phyloP scores from a whole-genome alignment of 2,329 filamentous ascomycete species.

The Chaetomium sp. region DNA sequence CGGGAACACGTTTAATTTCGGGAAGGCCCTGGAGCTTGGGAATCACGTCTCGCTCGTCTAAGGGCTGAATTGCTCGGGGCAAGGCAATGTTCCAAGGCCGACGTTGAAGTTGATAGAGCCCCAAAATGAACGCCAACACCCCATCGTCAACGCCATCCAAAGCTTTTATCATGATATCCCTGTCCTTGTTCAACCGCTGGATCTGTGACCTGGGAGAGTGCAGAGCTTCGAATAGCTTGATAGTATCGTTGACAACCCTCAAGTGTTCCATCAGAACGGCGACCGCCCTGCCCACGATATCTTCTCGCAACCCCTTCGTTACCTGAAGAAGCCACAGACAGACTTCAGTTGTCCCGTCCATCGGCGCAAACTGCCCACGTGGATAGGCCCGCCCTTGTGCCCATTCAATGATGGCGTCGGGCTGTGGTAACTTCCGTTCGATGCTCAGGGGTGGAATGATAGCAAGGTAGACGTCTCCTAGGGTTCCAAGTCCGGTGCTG shows the following conservation, averaged over 20 bases:
- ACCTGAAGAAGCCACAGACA: neutral
- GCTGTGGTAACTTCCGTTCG: neutral
- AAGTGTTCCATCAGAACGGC: neutral
- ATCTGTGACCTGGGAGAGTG: neutral
- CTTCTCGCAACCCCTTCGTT: neutral
- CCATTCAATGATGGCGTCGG: neutral
- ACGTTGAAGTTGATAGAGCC: neutral
- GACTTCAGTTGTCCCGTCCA: neutral
- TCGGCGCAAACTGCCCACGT: neutral
- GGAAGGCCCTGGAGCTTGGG: neutral
- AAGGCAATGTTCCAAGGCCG: neutral
- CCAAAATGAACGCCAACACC: neutral
- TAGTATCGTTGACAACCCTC: neutral
- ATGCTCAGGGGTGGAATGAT: neutral
- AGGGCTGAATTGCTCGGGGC: too few species aligned
- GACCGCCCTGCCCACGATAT: neutral
- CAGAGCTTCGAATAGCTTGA: neutral
- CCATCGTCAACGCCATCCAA: too few species aligned
- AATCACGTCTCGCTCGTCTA: neutral
- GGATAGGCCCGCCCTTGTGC: neutral
- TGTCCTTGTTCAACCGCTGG: neutral
- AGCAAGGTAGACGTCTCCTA: neutral
- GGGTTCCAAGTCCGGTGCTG: neutral
- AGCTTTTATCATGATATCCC: neutral
- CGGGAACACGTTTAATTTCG: too few species aligned